Conservation (phyloP, 2,329 filamentous ascomycete genomes). For the Colletotrichum endophyticum region DNA sequence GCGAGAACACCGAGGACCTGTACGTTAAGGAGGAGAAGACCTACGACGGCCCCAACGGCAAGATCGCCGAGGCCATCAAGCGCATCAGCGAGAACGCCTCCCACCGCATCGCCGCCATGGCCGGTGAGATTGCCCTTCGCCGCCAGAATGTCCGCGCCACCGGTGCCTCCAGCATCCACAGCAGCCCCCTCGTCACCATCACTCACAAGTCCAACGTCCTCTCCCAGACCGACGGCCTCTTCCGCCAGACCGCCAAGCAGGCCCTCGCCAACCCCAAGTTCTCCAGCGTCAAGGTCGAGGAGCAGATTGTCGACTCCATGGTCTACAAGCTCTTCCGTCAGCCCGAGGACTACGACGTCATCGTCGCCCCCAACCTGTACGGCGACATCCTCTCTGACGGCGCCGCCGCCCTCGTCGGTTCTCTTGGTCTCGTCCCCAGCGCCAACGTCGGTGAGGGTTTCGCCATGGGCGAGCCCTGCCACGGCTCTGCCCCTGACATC, state of each 20-base stretch:
- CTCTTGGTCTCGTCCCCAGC: conserved; percentile 87
- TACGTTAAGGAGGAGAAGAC: conserved; percentile 98
- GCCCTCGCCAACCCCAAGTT: conserved; percentile 74
- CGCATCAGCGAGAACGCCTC: conserved; percentile 88
- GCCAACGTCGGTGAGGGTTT: conserved; percentile 95
- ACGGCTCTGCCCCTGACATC: conserved; percentile 95
- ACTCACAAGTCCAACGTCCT: conserved; percentile 99
- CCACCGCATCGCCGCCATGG: conserved; percentile 87
- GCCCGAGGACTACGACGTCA: conserved; percentile 93
- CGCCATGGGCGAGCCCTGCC: conserved; percentile 97
- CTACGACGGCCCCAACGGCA: conserved; percentile 71
- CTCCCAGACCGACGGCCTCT: conserved; percentile 94
- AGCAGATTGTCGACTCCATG: conserved; percentile 99
- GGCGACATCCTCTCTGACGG: conserved; percentile 97
- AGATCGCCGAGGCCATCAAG: conserved; percentile 97
- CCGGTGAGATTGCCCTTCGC: conserved; percentile 90
- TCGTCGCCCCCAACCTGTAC: conserved; percentile 97
- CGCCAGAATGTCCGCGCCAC: conserved; percentile 79
- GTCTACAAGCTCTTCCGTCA: conserved; percentile 99
- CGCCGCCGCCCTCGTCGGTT: conserved; percentile 87
- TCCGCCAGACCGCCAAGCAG: conserved; percentile 78
- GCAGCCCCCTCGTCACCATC: conserved; percentile 82
- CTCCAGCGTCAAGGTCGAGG: conserved; percentile 73
- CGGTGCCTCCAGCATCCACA: conserved; percentile 65
- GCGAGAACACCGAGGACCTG: conserved; percentile 98